Evolutionary conservation across 2,329 filamentous ascomycete species (phyloP).

Genomic region (Phaeophleospora eucalypticola): DNA sequence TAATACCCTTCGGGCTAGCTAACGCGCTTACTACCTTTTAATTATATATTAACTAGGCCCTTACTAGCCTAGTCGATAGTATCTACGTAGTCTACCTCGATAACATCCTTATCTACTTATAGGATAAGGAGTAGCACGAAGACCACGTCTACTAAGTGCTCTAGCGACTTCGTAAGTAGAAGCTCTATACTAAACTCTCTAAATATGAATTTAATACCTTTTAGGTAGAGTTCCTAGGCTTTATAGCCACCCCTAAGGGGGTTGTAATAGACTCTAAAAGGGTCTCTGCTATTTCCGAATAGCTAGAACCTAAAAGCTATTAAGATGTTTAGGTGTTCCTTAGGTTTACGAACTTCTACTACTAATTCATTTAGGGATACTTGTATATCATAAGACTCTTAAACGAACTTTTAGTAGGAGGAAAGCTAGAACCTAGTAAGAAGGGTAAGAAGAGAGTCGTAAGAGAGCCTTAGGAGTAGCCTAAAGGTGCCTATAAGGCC

Average conservation of each 20-base stretch:
- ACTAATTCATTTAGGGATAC: too few species aligned
- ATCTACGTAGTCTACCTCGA: constrained; percentile 28
- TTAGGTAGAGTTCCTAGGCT: constrained; percentile 30
- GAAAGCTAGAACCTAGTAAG: too few species aligned
- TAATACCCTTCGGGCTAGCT: constrained; percentile 27
- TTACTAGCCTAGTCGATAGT: constrained; percentile 13
- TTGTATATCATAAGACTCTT: too few species aligned
- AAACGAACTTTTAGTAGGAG: too few species aligned
- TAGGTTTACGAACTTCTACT: constrained; percentile 3
- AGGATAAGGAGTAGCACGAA: constrained; percentile 4
- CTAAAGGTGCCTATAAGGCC: too few species aligned
- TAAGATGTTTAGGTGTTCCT: constrained; percentile 23
- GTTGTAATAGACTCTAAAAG: constrained; percentile 28
- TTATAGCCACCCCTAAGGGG: constrained; percentile 24
- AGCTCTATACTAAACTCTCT: background rate
- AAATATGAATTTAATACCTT: constrained; percentile 33
- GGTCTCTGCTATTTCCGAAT: constrained; percentile 24
- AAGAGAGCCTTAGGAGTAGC: too few species aligned
- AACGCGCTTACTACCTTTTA: constrained; percentile 27
- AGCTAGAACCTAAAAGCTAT: constrained; percentile 19
- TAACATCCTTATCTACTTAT: constrained; percentile 32
- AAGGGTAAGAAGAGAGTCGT: too few species aligned
- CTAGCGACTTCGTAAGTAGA: background rate
- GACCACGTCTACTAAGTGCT: background rate
- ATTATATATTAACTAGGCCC: constrained; percentile 24